Percentiles rank a stretch among this genome's conserved stretches.
These are phyloP conservation scores for Clarireedia paspali DNA, from an alignment of 2,329 filamentous ascomycete genomes.

Conservation along the genomic window DNA sequence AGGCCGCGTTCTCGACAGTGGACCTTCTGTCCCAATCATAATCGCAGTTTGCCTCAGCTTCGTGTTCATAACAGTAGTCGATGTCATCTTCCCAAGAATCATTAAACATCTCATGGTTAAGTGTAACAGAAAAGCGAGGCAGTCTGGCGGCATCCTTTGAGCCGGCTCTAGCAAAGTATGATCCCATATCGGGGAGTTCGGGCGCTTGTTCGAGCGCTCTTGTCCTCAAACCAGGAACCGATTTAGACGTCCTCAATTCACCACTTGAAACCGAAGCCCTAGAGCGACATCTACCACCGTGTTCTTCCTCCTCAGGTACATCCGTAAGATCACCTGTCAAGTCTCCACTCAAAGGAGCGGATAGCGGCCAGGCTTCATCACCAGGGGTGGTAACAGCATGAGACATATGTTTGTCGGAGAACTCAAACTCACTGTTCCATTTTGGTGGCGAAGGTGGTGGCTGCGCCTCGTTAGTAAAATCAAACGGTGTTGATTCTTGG, in stretches of 20 bases:
- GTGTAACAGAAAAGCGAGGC: not conserved
- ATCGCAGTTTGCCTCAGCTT: constrained; percentile 58
- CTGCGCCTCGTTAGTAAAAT: constrained; percentile 15
- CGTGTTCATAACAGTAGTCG: constrained; percentile 64
- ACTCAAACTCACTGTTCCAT: constrained; percentile 24
- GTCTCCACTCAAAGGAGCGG: constrained; percentile 15
- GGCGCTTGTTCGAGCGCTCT: constrained; percentile 22
- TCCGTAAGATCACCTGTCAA: constrained; percentile 40
- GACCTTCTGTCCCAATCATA: constrained; percentile 58
- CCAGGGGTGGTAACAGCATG: constrained; percentile 38
- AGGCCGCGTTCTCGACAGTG: constrained; percentile 34
- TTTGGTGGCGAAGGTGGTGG: constrained; percentile 15
- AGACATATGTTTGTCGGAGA: constrained; percentile 21
- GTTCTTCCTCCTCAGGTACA: constrained; percentile 54
- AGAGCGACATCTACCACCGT: constrained; percentile 17
- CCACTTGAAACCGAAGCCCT: constrained; percentile 19
- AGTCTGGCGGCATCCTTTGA: not conserved
- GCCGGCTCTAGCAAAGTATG: not conserved
- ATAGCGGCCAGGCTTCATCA: constrained; percentile 39
- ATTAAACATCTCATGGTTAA: not conserved
- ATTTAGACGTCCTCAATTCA: constrained; percentile 24
- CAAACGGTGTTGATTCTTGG: constrained; percentile 38
- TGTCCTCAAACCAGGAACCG: constrained; percentile 29
- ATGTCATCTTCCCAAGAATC: constrained; percentile 61
- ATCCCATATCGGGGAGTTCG: constrained; percentile 1